Percentiles rank a stretch among this genome's conserved stretches.
Conservation (phyloP, 148 eudicot genomes). For the Chenopodium suecicum region DNA sequence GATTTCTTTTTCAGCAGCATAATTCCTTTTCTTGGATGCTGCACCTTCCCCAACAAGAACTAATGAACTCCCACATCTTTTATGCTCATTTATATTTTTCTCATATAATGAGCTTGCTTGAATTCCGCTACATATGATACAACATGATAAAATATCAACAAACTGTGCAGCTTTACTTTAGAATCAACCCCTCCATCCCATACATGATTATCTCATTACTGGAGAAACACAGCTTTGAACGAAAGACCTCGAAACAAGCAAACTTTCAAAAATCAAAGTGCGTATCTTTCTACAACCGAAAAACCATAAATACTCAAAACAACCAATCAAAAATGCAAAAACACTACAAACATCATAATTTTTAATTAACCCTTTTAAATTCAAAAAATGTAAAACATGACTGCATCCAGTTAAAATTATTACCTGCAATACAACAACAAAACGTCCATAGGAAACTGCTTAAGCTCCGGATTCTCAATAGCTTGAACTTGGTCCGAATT, state of each 20-base stretch:
- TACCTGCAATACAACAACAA: slow-evolving; percentile 79
- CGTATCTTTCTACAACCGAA: not conserved
- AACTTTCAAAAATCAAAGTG: not conserved
- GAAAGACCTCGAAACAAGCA: not conserved
- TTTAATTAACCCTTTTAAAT: not conserved
- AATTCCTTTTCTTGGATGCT: slow-evolving; percentile 55
- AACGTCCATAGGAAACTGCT: slow-evolving; percentile 60
- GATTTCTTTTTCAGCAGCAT: slow-evolving; percentile 28
- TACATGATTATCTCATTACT: not conserved
- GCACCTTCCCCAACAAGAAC: slow-evolving; percentile 44
- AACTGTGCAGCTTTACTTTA: not conserved
- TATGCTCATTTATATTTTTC: slow-evolving; percentile 35
- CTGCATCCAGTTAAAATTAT: not conserved
- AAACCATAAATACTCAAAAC: not conserved
- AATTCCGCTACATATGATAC: slow-evolving; percentile 38
- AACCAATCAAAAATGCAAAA: too few relatives aligned
- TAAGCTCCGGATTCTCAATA: slow-evolving; percentile 39
- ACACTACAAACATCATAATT: not conserved
- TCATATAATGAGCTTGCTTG: slow-evolving; percentile 37
- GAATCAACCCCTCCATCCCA: not conserved
- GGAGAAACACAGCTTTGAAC: not conserved
- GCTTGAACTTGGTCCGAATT: slow-evolving; percentile 27
- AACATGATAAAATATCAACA: slow-evolving; percentile 7
- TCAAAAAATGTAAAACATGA: not conserved
- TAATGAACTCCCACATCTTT: slow-evolving; percentile 66